A percentile compares a stretch with the other conserved stretches of the same genome.
Conservation (phyloP, 208 protist species). For the Wallacemonas sp. region DNA sequence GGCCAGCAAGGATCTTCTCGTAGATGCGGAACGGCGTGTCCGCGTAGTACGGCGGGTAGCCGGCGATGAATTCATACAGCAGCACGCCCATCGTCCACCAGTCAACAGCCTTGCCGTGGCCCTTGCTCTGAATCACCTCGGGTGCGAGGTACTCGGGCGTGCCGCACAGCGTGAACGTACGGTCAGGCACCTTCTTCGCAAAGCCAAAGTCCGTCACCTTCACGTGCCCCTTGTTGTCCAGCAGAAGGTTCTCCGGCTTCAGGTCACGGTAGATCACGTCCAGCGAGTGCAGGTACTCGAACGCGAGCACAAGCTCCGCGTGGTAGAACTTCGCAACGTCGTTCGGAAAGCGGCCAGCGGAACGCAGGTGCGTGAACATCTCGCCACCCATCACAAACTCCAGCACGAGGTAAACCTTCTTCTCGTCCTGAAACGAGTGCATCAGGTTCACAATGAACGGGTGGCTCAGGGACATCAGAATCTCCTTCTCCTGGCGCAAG, state of each 20-base stretch:
- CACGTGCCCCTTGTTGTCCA: conserved; percentile 82
- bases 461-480: conserved; percentile 75
- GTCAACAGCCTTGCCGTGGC: conserved; percentile 96
- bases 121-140: conserved; percentile 92
- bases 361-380: conserved; percentile 90
- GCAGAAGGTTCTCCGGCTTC: conserved; percentile 82
- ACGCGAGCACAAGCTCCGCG: conserved; percentile 89
- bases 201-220: conserved; percentile 90
- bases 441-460: conserved; percentile 38
- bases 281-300: conserved; percentile 91
- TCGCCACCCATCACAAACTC: conserved; percentile 93
- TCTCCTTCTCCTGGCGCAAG: conserved; percentile 80
- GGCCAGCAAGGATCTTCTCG: conserved; percentile 86
- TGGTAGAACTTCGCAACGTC: conserved; percentile 92
- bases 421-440: conserved; percentile 25
- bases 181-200: conserved; percentile 79
- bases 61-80: conserved; percentile 95
- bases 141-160: conserved; percentile 91
- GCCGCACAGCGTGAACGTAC: conserved; percentile 89
- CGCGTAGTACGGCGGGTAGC: conserved; percentile 92
- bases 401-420: conserved; percentile 70
- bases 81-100: conserved; percentile 97
- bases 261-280: conserved; percentile 90
- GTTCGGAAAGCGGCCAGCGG: conserved; percentile 80
- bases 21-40: conserved; percentile 89